Evolutionary conservation across 768 basidiomycete species (phyloP).

Genomic region (Pleurotus tuber-regium): DNA sequence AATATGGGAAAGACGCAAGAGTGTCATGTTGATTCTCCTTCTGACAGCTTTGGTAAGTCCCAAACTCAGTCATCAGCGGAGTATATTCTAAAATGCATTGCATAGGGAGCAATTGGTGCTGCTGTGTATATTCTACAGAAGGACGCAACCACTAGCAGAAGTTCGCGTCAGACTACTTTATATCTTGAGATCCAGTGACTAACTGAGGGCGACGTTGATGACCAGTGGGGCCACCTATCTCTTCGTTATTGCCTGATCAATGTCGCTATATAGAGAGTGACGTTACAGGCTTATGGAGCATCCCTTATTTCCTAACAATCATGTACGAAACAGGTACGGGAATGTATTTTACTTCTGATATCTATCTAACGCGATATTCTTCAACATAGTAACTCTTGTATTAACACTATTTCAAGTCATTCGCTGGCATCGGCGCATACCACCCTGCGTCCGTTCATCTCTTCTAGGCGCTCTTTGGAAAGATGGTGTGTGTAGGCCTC

Average conservation of each 20-base stretch:
- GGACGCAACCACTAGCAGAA: conserved; percentile 2
- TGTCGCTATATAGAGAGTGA: conserved; percentile 13
- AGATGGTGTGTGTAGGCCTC: conserved; percentile 14
- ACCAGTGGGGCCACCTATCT: neutral
- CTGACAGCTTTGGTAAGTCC: neutral
- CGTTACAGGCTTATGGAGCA: conserved; percentile 12
- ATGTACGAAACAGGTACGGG: conserved; percentile 17
- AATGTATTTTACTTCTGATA: neutral
- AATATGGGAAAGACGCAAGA: conserved; percentile 6
- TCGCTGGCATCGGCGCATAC: conserved; percentile 15
- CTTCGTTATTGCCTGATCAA: neutral
- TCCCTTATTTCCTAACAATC: conserved; percentile 17
- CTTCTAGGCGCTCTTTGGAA: conserved; percentile 17
- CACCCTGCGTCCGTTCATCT: conserved; percentile 14
- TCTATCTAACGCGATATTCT: neutral
- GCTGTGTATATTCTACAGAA: conserved; percentile 1
- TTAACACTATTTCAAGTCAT: conserved; percentile 16
- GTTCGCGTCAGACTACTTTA: neutral
- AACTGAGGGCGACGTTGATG: neutral
- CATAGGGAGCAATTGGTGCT: conserved; percentile 4
- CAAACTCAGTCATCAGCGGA: too few relatives aligned
- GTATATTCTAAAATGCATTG: neutral
- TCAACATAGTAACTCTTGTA: conserved; percentile 14
- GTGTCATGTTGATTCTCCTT: neutral
- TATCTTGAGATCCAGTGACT: too few relatives aligned